phyloP scores from a whole-genome alignment of 139 green algal species.

The Astrephomene gubernaculifera region DNA sequence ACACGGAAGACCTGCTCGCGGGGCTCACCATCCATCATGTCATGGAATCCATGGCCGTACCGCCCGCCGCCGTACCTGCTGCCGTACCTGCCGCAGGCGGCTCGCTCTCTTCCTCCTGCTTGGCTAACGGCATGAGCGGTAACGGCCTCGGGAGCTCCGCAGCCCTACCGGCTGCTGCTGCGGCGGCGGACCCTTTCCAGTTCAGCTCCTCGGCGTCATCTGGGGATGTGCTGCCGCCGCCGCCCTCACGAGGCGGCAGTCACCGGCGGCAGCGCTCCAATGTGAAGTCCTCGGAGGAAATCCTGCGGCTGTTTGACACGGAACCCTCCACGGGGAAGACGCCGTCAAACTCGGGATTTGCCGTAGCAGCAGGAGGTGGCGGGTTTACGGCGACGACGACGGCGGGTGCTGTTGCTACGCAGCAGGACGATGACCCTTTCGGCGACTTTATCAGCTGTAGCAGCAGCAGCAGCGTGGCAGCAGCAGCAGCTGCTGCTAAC shows the following conservation, averaged over 20 bases:
- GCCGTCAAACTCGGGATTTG: no score
- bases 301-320: slow-evolving; percentile 37
- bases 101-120: no score
- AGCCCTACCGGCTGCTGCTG: background rate
- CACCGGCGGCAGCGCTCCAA: slow-evolving; percentile 29
- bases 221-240: background rate
- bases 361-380: no score
- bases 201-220: slow-evolving; percentile 11
- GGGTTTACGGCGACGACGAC: no score
- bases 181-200: background rate
- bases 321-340: background rate
- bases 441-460: slow-evolving; percentile 27
- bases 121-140: no score
- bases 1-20: slow-evolving; percentile 21
- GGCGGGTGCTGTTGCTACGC: no score
- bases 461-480: no score
- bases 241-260: background rate
- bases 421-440: slow-evolving; percentile 21
- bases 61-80: background rate
- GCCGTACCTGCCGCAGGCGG: background rate
- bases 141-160: background rate
- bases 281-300: slow-evolving; percentile 14
- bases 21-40: slow-evolving; percentile 40
- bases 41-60: slow-evolving; percentile 2
- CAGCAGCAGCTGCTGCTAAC: no score